Evolutionary conservation across 352 stramenopile genomes (phyloP), one percentile per base, ranked within the genome.

Genomic region (Peronospora farinosa): DNA sequence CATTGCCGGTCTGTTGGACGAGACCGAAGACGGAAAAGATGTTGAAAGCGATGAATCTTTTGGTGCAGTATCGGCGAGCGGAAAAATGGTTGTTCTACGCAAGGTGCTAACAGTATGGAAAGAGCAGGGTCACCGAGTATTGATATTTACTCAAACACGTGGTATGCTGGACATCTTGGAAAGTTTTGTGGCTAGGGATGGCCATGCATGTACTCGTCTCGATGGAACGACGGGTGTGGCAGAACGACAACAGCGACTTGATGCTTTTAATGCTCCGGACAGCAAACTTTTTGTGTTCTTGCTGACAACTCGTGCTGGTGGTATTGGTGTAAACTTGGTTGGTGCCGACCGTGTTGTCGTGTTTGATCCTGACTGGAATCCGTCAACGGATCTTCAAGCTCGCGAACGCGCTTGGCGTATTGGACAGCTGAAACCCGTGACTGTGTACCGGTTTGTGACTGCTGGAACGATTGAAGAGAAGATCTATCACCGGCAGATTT

Each of bases 291-390:
- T 92, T 49, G 69, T 86, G 9, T 92, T 94, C 25, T 21, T 92
- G 28, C 57, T 93, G 33, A 92, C 84, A 30, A 95, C 82, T 21
- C 69, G 78, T 32, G 97, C 96, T 19, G 97, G 97, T 37, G 97
- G 96, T 7, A 93, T 99, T 32, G 97, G 97, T 5, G 74, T 99
- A 30, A 97, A 97, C 44, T 69, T 99, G 11, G 96, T 92, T 10
- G 95, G 93, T 33, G 96, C 96, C 0, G 89, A 99, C 63, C 72
- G 95, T 32, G 95, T 99, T 3, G 74, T 99, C 23, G 80, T 99
- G 1, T 99, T 98, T 57, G 96, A 99, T 67, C 96, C 96, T n/a
- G 95, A 98, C 59, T 99, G 96, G 96, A 99, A 99, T 61, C 97
- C 97, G 10, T 95, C 87, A 36, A 98, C 87, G 1, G 95, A 98